Base-by-base conservation (phyloP, 2,329 filamentous ascomycete species). In the Fusarium avenaceum region DNA sequence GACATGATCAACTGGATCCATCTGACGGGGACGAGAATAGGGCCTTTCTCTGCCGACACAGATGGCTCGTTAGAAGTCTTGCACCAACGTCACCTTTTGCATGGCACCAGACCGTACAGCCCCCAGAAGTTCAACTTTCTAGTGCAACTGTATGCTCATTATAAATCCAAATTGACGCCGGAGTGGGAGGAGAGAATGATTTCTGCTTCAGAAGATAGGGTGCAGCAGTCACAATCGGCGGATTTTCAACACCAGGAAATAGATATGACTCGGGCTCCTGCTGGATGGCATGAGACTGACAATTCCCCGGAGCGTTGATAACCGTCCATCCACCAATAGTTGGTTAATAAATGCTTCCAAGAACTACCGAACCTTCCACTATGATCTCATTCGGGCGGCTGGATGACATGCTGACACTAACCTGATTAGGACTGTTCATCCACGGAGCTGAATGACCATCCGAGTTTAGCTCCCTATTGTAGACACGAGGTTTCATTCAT, bases 401-500 rank as follows among this genome's bases (percentile, higher is more conserved):
- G 15, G 4, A 4, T 10, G 3, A 17, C 2, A 9, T n/a, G 28
- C 19, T 40, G 17, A 28, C 20, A 30, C 28, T 35, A 32, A 6
- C 42, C 22, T 7, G 17, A 47, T 46, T 1, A 2, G 40, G 42
- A 9, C 10, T 20, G 3, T 20, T 14, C 28, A 42, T 38, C 24
- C 14, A 46, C 40, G 32, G 40, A 33, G 35, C 15, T 22, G 45
- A 59, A 6, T 11, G 28, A 4, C 28, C 24, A 22, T 48, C 52
- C 46, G 61, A 28, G 3, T 32, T 28, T 7, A 14, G 30, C n/a
- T 17, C 6, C 51, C 38, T 9, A 15, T 50, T 56, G n/a, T 13
- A 58, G 43, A 56, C 26, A 6, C 44, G 14, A 35, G 26, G 63
- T 67, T 64, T 67, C 57, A 53, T 44, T 24, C n/a, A 20, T 17